Base-by-base conservation (phyloP, 306 rosid genomes). In the Prinsepia uniflora region DNA sequence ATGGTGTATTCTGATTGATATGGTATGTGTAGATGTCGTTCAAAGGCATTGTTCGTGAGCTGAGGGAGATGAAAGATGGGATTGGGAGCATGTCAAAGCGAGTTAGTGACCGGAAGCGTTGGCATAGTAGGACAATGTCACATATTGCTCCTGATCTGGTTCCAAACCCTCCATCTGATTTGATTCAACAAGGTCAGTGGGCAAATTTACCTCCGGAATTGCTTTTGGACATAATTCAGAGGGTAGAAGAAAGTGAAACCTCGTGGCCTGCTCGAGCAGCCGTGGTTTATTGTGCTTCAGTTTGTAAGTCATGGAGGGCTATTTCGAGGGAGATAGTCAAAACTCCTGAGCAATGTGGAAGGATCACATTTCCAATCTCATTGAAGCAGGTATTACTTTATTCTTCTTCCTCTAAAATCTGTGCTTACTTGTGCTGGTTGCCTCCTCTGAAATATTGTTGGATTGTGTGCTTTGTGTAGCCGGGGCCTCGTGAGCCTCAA, bases 291-390 rank as follows among this genome's bases (percentile, higher is more conserved):
- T 92, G 98, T 78, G 96, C 90, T 76, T 90, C 96, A 0, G 98
- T 92, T 65, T 90, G 98, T 72, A 88, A 81, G 79, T 85, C 96
- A 0, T 90, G 98, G 96, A 88, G 96, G 78, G 84, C 67, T 4
- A 72, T 86, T 61, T 84, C 88, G 0, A 82, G 75, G 68, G 96
- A 92, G 84, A 85, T 90, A 42, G 92, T 88, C 46, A 81, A 81
- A 80, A 85, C 91, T 75, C 98, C 92, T 10, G 96, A 92, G 81
- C 88, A 82, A 74, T 90, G 91, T 42, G 96, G 92, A 80, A 82
- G 87, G 84, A 75, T 92, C 67, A 92, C 96, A 36, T 90, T 94
- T 79, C 97, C 98, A 24, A 87, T 89, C 79, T 94, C 98, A 18
- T 72, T 94, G 83, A 94, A 94, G 82, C 98, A 94, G 92, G 98